These are phyloP conservation scores for Talaromyces piceae DNA, from an alignment of 2,329 filamentous ascomycete species.

Conservation along the genomic window DNA sequence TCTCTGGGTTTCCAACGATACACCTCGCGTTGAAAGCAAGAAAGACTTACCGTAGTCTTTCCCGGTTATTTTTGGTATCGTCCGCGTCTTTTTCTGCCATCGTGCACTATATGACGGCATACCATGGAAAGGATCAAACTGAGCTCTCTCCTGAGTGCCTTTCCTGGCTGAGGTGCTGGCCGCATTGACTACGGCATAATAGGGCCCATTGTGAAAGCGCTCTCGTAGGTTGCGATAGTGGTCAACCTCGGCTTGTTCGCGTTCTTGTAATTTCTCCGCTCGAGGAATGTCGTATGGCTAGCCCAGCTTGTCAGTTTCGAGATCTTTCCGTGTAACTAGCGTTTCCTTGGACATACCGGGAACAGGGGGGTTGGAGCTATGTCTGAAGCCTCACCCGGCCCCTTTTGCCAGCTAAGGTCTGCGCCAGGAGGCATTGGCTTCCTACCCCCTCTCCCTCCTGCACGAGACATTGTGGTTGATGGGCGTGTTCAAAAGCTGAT, in stretches of 20 bases:
- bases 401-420: conserved; percentile 36
- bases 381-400: conserved; percentile 33
- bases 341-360: conserved; percentile 29
- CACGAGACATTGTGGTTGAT: conserved; percentile 30
- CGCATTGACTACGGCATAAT: conserved; percentile 48
- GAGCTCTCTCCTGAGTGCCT: conserved; percentile 36
- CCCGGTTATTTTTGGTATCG: conserved; percentile 47
- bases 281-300: conserved; percentile 33
- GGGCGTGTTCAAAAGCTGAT: neutral
- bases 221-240: conserved; percentile 47
- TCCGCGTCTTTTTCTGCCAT: conserved; percentile 50
- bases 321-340: neutral
- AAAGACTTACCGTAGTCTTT: conserved; percentile 51
- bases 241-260: conserved; percentile 43
- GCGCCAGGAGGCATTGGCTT: conserved; percentile 29
- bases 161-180: conserved; percentile 35
- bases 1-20: neutral
- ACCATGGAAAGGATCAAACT: conserved; percentile 55
- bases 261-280: conserved; percentile 23
- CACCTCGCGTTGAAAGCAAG: conserved; percentile 3
- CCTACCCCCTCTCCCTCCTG: conserved; percentile 30
- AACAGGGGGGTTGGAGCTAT: conserved; percentile 41
- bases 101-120: conserved; percentile 54
- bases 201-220: conserved; percentile 51
- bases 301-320: neutral